phyloP scores from a whole-genome alignment of 2,329 filamentous ascomycete species.

The Fusarium oligoseptatum region DNA sequence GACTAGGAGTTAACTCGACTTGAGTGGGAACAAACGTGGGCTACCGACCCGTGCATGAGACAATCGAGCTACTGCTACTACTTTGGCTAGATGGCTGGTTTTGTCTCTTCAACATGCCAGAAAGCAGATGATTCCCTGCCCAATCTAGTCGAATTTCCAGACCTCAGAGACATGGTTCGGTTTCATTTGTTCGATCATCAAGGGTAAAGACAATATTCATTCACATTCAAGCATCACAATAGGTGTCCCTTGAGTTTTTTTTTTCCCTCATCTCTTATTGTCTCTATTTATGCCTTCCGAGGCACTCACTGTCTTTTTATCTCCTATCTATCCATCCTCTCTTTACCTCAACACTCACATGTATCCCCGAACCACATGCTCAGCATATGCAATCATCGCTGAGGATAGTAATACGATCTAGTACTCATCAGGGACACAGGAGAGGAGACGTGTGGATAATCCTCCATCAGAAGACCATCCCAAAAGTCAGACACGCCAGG shows the following conservation, averaged over 20 bases:
- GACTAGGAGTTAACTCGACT: not conserved
- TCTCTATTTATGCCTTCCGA: not conserved
- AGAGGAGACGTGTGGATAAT: not conserved
- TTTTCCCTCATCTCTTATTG: not conserved
- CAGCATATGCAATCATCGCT: not conserved
- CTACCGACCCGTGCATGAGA: not conserved
- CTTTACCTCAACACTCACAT: not conserved
- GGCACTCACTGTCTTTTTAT: not conserved
- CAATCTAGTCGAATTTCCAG: not conserved
- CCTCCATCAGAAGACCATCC: not conserved
- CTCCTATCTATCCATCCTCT: not conserved
- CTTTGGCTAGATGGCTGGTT: not conserved
- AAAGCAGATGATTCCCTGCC: not conserved
- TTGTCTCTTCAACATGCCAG: not conserved
- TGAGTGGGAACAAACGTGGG: not conserved
- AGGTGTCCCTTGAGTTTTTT: not conserved
- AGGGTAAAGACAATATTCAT: not conserved
- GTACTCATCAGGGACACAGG: not conserved
- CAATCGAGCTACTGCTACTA: not conserved
- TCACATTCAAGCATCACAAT: not conserved
- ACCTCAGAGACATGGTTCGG: not conserved
- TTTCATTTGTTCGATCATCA: not conserved
- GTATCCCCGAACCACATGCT: not conserved
- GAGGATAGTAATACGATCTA: not conserved
- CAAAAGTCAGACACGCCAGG: not conserved